phyloP scores from a whole-genome alignment of 352 stramenopile species.

The Phytophthora hybrid region DNA sequence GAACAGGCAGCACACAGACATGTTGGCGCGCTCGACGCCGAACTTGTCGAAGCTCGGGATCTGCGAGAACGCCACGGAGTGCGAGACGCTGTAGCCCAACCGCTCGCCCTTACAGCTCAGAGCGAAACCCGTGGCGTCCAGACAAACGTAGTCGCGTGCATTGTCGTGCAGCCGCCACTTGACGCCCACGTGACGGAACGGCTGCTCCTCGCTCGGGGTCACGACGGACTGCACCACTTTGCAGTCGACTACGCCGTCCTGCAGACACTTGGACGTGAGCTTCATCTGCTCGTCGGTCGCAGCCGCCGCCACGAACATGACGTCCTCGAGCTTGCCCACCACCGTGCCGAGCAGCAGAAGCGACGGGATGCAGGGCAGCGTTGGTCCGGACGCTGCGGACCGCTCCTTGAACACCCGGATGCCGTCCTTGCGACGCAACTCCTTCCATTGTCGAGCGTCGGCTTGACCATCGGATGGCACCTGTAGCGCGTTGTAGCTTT shows the following conservation, averaged over 20 bases:
- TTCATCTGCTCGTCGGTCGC: slow-evolving; percentile 58
- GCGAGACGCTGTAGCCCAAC: slow-evolving; percentile 44
- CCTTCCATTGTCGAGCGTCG: slow-evolving; percentile 40
- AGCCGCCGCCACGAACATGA: slow-evolving; percentile 37
- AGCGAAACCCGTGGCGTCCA: slow-evolving; percentile 41
- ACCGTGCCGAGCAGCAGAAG: slow-evolving; percentile 43
- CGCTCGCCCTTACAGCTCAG: slow-evolving; percentile 26
- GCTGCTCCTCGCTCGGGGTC: slow-evolving; percentile 45
- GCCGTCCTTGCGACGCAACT: slow-evolving; percentile 40
- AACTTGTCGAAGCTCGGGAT: slow-evolving; percentile 68
- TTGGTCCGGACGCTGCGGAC: neutral
- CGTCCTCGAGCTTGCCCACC: slow-evolving; percentile 34
- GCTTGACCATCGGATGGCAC: slow-evolving; percentile 25
- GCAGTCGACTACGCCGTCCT: slow-evolving; percentile 55
- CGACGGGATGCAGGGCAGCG: slow-evolving; percentile 35
- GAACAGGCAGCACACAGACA: slow-evolving; percentile 61
- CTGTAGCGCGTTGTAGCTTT: slow-evolving; percentile 32
- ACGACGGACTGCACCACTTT: slow-evolving; percentile 65
- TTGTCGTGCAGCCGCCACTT: slow-evolving; percentile 62
- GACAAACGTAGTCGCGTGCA: slow-evolving; percentile 60
- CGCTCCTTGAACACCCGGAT: slow-evolving; percentile 44
- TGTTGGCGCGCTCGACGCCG: slow-evolving; percentile 66
- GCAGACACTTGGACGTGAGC: slow-evolving; percentile 48
- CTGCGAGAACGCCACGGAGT: slow-evolving; percentile 45
- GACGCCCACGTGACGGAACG: slow-evolving; percentile 65